Percentiles rank a stretch among this genome's conserved stretches.
These are phyloP conservation scores for Eucalyptus viminalis DNA, from an alignment of 345 rosid genomes.

Conservation along the genomic window DNA sequence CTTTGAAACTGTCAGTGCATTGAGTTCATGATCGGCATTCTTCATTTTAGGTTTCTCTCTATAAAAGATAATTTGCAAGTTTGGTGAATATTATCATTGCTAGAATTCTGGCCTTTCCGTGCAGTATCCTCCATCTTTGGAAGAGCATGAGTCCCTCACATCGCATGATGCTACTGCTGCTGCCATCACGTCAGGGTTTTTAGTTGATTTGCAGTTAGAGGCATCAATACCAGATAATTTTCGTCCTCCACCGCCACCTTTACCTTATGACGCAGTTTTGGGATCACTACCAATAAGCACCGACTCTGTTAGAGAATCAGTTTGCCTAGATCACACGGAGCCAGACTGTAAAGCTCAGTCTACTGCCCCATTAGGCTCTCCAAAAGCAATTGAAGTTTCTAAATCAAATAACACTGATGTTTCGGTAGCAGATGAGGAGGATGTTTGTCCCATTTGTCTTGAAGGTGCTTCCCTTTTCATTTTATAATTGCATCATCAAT, in stretches of 20 bases:
- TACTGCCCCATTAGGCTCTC: slow-evolving; percentile 28
- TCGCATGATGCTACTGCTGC: slow-evolving; percentile 25
- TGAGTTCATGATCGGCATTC: neutral
- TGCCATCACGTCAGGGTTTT: slow-evolving; percentile 37
- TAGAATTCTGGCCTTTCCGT: neutral
- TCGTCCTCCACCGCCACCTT: slow-evolving; percentile 62
- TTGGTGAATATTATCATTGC: neutral
- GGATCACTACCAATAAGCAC: slow-evolving; percentile 27
- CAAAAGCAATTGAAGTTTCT: slow-evolving; percentile 30
- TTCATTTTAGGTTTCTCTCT: neutral
- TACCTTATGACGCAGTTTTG: slow-evolving; percentile 55
- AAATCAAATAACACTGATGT: slow-evolving; percentile 14
- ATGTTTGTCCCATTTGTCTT: slow-evolving; percentile 75
- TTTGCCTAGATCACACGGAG: slow-evolving; percentile 34
- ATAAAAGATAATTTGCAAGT: neutral
- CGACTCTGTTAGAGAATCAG: slow-evolving; percentile 14
- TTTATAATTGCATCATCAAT: neutral
- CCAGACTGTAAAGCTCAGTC: slow-evolving; percentile 35
- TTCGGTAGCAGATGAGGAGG: slow-evolving; percentile 52
- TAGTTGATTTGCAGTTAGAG: slow-evolving; percentile 46
- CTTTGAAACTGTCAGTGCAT: neutral
- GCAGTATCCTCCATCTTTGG: slow-evolving; percentile 55
- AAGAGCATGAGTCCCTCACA: slow-evolving; percentile 33
- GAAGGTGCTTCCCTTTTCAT: slow-evolving; percentile 37
- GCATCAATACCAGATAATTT: slow-evolving; percentile 56